Conservation (phyloP, 805 yeast species). For the Candida jianshihensis region DNA sequence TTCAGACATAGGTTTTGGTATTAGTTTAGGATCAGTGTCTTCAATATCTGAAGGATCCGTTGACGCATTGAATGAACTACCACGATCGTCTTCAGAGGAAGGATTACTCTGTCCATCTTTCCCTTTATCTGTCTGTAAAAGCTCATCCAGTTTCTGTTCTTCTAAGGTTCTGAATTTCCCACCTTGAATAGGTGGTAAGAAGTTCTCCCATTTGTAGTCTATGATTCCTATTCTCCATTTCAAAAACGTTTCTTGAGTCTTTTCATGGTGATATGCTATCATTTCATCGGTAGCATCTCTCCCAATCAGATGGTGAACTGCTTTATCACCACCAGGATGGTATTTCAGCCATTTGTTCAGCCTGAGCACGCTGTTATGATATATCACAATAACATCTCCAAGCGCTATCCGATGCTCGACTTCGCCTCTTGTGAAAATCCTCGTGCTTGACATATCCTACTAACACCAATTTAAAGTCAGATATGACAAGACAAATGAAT, state of each 20-base stretch:
- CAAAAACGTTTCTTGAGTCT: constrained; percentile 43
- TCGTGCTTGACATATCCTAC: constrained; percentile 13
- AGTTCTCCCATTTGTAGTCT: constrained; percentile 59
- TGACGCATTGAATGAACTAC: constrained; percentile 5
- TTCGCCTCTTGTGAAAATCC: constrained; percentile 33
- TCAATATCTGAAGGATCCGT: constrained; percentile 15
- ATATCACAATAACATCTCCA: constrained; percentile 69
- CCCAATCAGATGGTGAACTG: constrained; percentile 79
- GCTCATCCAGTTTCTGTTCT: constrained; percentile 16
- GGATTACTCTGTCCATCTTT: too few relatives aligned
- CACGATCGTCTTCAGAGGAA: constrained; percentile 1
- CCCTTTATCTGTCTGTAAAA: too few relatives aligned
- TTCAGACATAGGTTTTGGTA: background rate
- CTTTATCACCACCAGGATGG: constrained; percentile 90
- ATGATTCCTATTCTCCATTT: constrained; percentile 61
- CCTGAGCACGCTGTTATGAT: constrained; percentile 50
- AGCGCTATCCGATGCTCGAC: constrained; percentile 53
- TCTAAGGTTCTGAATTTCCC: constrained; percentile 39
- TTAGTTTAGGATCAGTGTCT: constrained; percentile 3
- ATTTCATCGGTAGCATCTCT: constrained; percentile 89
- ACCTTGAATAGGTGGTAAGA: constrained; percentile 87
- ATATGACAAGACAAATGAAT: too few relatives aligned
- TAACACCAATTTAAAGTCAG: too few relatives aligned
- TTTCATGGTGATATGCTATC: constrained; percentile 71
- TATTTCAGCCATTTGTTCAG: constrained; percentile 61